Conservation (phyloP, 176 grass and related monocot species). For the Tuctoria greenei region DNA sequence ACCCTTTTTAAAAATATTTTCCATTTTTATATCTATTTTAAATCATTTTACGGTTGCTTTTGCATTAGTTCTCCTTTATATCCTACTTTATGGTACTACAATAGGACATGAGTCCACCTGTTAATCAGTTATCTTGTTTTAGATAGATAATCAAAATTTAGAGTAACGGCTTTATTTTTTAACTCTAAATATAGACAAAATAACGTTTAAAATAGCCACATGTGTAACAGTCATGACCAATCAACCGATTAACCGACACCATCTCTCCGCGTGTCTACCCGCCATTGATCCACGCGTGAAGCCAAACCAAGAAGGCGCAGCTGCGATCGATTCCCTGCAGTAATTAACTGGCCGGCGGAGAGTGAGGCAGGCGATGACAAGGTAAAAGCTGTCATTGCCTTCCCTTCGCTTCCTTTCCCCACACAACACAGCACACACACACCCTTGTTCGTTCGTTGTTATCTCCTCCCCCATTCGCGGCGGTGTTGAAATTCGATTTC, state of each 20-base stretch:
- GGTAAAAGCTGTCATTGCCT: constrained; percentile 27
- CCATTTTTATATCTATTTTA: too few relatives aligned
- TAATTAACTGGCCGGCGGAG: constrained; percentile 21
- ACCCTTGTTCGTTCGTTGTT: constrained; percentile 2
- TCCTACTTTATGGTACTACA: too few relatives aligned
- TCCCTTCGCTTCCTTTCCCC: neutral
- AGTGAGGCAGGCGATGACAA: neutral
- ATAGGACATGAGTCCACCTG: too few relatives aligned
- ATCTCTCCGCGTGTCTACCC: neutral
- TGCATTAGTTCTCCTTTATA: too few relatives aligned
- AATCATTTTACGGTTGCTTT: too few relatives aligned
- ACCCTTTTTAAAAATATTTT: too few relatives aligned
- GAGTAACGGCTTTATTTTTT: too few relatives aligned
- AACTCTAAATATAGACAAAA: too few relatives aligned
- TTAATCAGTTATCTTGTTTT: too few relatives aligned
- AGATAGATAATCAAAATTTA: too few relatives aligned
- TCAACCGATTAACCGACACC: neutral
- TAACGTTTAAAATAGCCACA: too few relatives aligned
- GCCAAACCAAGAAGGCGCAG: neutral
- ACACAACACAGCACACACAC: neutral
- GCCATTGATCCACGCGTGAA: neutral
- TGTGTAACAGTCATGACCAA: too few relatives aligned
- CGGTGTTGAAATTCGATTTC: constrained; percentile 37
- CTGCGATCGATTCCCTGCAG: neutral
- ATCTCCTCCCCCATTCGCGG: neutral